Base-by-base conservation (phyloP, 1,284 basidiomycete species). In the Peniophora sp. region DNA sequence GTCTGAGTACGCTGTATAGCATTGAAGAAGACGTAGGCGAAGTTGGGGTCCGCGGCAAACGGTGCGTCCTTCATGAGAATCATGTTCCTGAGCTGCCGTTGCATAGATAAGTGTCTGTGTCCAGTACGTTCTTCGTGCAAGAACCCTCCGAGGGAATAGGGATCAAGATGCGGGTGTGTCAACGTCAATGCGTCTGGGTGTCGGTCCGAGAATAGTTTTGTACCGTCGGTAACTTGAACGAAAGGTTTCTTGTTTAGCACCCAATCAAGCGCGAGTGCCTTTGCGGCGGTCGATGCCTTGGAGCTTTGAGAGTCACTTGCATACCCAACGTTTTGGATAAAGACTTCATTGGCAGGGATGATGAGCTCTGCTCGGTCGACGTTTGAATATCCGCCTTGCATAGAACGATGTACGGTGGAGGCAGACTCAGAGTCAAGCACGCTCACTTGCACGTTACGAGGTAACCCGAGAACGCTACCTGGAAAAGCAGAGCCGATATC, bases 151-250 rank as follows among this genome's bases (percentile, higher is more conserved):
- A 53, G 50, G 2, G 48, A 48, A 44, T 41, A 53, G 1, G 49
- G 52, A 47, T 53, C 52, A 2, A 53, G 22, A 36, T 53, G 43
- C 24, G 52, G 49, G 24, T 45, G 50, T 8, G 48, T 47, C 6
- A 51, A 24, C 50, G 47, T 51, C 17, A n/a, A 18, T 14, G 42
- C 43, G 39, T 50, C 50, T n/a, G 41, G 20, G 27, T 32, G 27
- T 6, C 27, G 27, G 20, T 50, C 43, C n/a, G 49, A 20, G 34
- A 50, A 46, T 12, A 50, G 23, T 6, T 15, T 6, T 3, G 5
- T 10, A 17, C 45, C 44, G 14, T 17, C 34, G 18, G 10, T 12
- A 12, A 47, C 22, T 18, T 27, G 20, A 10, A 47, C 8, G 27
- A 47, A 51, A 0, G 44, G 45, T 10, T 41, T 39, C 2, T 34